phyloP scores from a whole-genome alignment of 345 rosid genomes.

The Eucalyptus cloeziana region DNA sequence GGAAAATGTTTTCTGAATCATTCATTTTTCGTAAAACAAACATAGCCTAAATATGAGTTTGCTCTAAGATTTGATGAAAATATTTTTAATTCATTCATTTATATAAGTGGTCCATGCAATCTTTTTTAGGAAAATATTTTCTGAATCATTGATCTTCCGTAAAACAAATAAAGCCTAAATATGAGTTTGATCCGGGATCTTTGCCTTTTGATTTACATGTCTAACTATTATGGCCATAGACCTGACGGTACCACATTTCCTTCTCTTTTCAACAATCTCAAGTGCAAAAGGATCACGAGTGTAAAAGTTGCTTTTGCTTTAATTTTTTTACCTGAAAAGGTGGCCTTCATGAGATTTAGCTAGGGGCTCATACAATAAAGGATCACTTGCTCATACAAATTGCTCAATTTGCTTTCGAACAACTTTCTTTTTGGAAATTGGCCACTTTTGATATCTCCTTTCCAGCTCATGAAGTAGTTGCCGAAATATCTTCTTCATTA shows the following conservation, averaged over 20 bases:
- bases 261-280: background rate
- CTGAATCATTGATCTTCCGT: no score
- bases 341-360: background rate
- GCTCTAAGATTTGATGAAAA: background rate
- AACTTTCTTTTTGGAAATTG: background rate
- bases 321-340: background rate
- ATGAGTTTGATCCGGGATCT: background rate
- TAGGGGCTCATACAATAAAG: background rate
- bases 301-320: background rate
- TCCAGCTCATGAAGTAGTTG: background rate
- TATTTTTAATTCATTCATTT: no score
- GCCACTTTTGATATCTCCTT: background rate
- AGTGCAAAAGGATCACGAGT: background rate
- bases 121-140: no score
- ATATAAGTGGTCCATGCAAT: no score
- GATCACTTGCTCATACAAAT: background rate
- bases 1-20: no score
- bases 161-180: no score
- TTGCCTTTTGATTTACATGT: background rate
- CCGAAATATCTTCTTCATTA: background rate
- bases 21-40: background rate
- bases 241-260: background rate
- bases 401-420: background rate
- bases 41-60: background rate
- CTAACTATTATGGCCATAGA: background rate